Base-by-base conservation (phyloP, 2,329 filamentous ascomycete genomes). In the Teratosphaeria epicoccoides region DNA sequence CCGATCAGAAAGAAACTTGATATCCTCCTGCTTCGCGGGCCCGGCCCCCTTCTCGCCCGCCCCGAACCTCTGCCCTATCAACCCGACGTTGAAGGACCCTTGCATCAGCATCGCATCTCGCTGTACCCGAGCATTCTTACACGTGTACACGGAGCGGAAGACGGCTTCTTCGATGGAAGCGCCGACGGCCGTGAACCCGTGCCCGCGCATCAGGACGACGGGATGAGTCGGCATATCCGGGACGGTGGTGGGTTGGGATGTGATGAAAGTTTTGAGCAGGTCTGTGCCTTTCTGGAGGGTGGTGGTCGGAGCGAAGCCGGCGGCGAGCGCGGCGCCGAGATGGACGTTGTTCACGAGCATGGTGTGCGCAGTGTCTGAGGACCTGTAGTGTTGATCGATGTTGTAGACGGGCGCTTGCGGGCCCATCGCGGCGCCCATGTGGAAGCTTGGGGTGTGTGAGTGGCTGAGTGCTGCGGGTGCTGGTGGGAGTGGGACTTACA, bases 161-260 rank as follows among this genome's bases (percentile, higher is more conserved):
- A 75, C 73, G 0, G 68, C 71, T 56, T 73, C 71, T 57, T 73
- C 68, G 50, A 75, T 70, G 7, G 66, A 64, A 2, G 62, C 59
- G 0, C 70, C 73, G 0, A 69, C 61, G 10, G 68, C 70, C 1
- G 71, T 72, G 53, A 75, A 74, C 23, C 73, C 73, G 54, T 75
- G 73, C 1, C 68, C 67, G 49, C 71, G 70, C 63, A 74, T 70
- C 14, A 68, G 54, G 43, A 67, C 63, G 1, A 60, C 60, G 0
- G 59, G 57, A 28, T 59, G 51, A 1, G 61, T 51, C 2, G 65
- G 66, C 33, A 58, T 62, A 7, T 53, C 46, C 0, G 52, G 48
- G 3, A 57, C 50, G 2, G 48, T 23, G 4, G 59, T 29, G 3
- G 58, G 33, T 17, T 57, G 52, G 17, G 62, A 60, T 3, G 59